These are phyloP conservation scores for Debaryomyces maramus DNA, from an alignment of 805 yeast species.

Conservation along the genomic window DNA sequence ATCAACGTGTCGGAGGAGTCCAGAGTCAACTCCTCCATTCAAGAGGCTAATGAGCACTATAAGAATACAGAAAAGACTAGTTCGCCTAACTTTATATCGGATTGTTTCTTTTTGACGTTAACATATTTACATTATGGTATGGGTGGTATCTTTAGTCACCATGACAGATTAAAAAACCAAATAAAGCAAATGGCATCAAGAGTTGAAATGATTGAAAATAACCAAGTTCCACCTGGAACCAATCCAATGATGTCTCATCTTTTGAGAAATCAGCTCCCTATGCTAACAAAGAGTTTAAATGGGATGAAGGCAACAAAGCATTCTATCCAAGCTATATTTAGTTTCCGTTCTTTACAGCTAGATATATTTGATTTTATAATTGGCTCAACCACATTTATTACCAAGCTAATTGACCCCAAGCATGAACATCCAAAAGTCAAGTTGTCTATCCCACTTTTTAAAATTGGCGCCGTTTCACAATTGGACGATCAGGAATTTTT, in stretches of 20 bases:
- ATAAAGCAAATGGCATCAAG: slow-evolving; percentile 51
- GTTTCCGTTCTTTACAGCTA: slow-evolving; percentile 54
- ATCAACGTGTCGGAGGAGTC: slow-evolving; percentile 80
- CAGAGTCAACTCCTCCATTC: slow-evolving; percentile 71
- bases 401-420: slow-evolving; percentile 69
- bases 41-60: slow-evolving; percentile 64
- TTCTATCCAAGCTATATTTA: slow-evolving; percentile 63
- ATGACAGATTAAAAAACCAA: slow-evolving; percentile 52
- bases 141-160: slow-evolving; percentile 67
- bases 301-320: slow-evolving; percentile 46
- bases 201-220: slow-evolving; percentile 45
- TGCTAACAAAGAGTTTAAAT: slow-evolving; percentile 39
- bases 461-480: slow-evolving; percentile 61
- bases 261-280: slow-evolving; percentile 46
- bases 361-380: slow-evolving; percentile 75
- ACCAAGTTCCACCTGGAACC: slow-evolving; percentile 24
- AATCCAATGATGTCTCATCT: slow-evolving; percentile 25
- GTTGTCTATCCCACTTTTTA: slow-evolving; percentile 53
- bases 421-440: slow-evolving; percentile 59
- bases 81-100: slow-evolving; percentile 78
- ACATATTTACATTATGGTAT: slow-evolving; percentile 86
- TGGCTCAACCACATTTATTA: slow-evolving; percentile 72
- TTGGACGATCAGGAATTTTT: slow-evolving; percentile 74
- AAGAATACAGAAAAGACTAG: slow-evolving; percentile 33
- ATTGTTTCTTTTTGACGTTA: slow-evolving; percentile 77